Evolutionary conservation across 2,329 filamentous ascomycete species (phyloP), one percentile per base, ranked within the genome.

Genomic region (Lojkania enalia): DNA sequence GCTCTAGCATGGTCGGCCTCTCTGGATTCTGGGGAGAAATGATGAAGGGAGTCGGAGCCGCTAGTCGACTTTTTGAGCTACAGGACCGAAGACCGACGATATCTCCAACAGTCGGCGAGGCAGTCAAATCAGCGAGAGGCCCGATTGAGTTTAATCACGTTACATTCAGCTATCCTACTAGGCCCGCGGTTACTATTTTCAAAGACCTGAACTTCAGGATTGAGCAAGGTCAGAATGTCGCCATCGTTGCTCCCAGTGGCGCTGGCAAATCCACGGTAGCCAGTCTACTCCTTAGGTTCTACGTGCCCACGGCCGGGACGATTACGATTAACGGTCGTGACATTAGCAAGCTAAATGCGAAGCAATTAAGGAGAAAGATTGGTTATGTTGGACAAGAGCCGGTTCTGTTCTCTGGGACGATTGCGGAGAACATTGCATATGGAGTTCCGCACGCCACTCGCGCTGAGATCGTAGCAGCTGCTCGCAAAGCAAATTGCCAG

Each of bases 11-110:
- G 52, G 96, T 97, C 58, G 94, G 94, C 3, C 77, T 99, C 1
- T 96, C 90, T 3, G 90, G 88, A 44, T 99, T 99, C 73, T 99
- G 96, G 71, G 96, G 91, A 0, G 94, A 99, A 67, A 79, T 99
- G 50, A 99, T 99, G 94, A 99, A 99, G 71, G 95, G 95, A 31
- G 92, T 96, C 3, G 94, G 95, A 61, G 94, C 94, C 31, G 94
- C 94, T n/a, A 95, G 87, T 62, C 87, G 94, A 48, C 78, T 99
- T 1, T 99, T 99, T 63, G 94, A 99, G 66, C 80, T 99, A 4
- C 91, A 97, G 67, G 94, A 99, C 68, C 85, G 94, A 51, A 77
- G 88, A 46, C 88, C 91, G 0, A 86, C 84, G 2, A 95, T 97
- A 49, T 86, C 86, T n/a, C 84, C 91, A 15, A 99, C 95, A 0